Evolutionary conservation across 768 basidiomycete species (phyloP).

Genomic region (Termitomyces heimii): DNA sequence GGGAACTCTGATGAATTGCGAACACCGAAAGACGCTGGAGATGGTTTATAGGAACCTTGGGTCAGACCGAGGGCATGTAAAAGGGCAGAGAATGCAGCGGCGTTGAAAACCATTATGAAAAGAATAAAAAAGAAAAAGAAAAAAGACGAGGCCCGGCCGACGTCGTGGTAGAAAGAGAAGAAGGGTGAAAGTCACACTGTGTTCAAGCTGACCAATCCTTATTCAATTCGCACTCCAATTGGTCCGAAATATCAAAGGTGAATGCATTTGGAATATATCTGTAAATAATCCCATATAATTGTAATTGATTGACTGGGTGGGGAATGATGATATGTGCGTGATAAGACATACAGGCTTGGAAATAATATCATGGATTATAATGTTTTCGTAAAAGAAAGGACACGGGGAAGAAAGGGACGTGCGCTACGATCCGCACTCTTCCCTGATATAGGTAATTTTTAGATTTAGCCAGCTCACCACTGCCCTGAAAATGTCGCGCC

Average conservation of each 20-base stretch:
- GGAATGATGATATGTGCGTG: slow-evolving; percentile 34
- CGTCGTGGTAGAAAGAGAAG: slow-evolving; percentile 8
- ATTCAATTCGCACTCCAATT: neutral
- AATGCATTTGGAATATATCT: neutral
- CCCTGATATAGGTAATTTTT: slow-evolving; percentile 18
- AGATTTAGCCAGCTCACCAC: slow-evolving; percentile 8
- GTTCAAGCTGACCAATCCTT: slow-evolving; percentile 1
- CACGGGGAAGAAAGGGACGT: slow-evolving; percentile 32
- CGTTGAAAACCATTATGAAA: slow-evolving; percentile 17
- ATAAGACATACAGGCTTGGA: slow-evolving; percentile 19
- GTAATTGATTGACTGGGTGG: slow-evolving; percentile 21
- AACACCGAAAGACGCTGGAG: slow-evolving; percentile 8
- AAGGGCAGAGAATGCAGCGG: slow-evolving; percentile 19
- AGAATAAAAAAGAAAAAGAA: neutral
- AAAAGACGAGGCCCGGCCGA: slow-evolving; percentile 16
- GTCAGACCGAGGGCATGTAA: slow-evolving; percentile 25
- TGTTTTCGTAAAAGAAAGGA: slow-evolving; percentile 14
- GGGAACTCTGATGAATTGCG: neutral
- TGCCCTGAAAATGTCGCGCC: slow-evolving; percentile 1
- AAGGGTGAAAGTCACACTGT: neutral
- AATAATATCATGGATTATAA: slow-evolving; percentile 23
- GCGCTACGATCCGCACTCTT: slow-evolving; percentile 42
- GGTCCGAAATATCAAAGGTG: slow-evolving; percentile 10
- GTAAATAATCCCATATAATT: slow-evolving; percentile 18
- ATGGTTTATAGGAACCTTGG: slow-evolving; percentile 24